Base-by-base conservation (phyloP, 305 asterid species). In the Fraxinus greggii region DNA sequence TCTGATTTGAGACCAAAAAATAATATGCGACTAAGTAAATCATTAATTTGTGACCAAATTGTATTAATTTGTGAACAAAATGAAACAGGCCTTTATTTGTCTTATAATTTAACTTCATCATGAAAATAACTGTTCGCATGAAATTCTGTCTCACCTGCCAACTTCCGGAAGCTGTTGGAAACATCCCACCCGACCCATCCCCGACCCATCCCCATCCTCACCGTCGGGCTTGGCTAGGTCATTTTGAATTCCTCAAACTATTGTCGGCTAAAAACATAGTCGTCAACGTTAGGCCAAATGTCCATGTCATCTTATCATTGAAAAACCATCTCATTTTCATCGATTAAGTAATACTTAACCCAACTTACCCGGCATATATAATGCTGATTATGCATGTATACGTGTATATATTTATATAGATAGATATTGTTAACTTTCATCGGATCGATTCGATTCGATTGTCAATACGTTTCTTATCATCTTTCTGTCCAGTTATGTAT, bases 91-190 rank as follows among this genome's bases (percentile, higher is more conserved):
- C 15, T 38, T 38, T 38, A 36, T 36, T 36, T 36, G 42, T 33
- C 36, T 5, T 33, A 7, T 36, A 7, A 35, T 35, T 35, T 35
- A 35, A 35, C 38, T 35, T 35, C 9, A 38, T 40, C 48, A 40
- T 3, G 33, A 48, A 5, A 26, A 35, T 35, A 56, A 1, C 21
- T 36, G 73, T 45, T 78, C 28, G 36, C 23, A 72, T 72, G 84
- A 59, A 87, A 74, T 70, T 33, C 31, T 51, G 70, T 80, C 78
- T 8, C 19, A 82, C 67, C 24, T 79, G 87, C 88, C 87, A 87
- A 84, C 88, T 56, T 36, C 48, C 84, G 86, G 88, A 86, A 86
- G 88, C 83, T 42, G 28, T 61, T 84, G 81, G n/a, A 36, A 36
- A 67, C n/a, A 21, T 45, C 56, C 19, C n/a, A 42, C n/a, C 7